phyloP scores from a whole-genome alignment of 2,329 filamentous ascomycete genomes.

The Venturia aucupariae region DNA sequence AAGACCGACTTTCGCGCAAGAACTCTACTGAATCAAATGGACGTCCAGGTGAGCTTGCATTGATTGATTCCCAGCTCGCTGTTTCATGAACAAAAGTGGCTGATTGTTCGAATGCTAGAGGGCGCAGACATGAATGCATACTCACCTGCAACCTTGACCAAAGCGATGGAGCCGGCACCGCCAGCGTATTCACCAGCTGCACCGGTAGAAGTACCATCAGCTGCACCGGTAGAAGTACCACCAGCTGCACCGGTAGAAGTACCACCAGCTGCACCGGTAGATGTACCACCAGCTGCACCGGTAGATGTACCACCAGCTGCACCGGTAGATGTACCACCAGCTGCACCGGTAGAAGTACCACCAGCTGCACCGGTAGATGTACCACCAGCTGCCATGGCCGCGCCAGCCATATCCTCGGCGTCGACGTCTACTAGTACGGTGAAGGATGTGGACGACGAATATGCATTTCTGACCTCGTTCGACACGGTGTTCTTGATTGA shows the following conservation, averaged over 20 bases:
- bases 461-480: conserved; percentile 67
- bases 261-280: too few relatives aligned
- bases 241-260: too few relatives aligned
- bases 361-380: too few relatives aligned
- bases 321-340: too few relatives aligned
- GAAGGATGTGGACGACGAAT: conserved; percentile 57
- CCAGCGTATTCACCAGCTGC: conserved; percentile 31
- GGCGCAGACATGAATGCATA: conserved; percentile 23
- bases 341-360: too few relatives aligned
- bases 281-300: too few relatives aligned
- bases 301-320: too few relatives aligned
- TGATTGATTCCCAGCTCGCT: background rate
- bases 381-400: too few relatives aligned
- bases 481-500: conserved; percentile 89
- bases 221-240: too few relatives aligned
- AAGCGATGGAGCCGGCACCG: conserved; percentile 31
- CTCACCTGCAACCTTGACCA: too few relatives aligned
- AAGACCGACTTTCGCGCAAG: conserved; percentile 20
- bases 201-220: too few relatives aligned
- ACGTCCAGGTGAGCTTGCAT: conserved; percentile 27
- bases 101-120: conserved; percentile 19
- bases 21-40: conserved; percentile 17
- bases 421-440: background rate
- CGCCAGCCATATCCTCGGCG: background rate
- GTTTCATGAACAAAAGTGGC: background rate